Conservation (phyloP, 2,329 filamentous ascomycete species). For the Colletotrichum tropicicola region DNA sequence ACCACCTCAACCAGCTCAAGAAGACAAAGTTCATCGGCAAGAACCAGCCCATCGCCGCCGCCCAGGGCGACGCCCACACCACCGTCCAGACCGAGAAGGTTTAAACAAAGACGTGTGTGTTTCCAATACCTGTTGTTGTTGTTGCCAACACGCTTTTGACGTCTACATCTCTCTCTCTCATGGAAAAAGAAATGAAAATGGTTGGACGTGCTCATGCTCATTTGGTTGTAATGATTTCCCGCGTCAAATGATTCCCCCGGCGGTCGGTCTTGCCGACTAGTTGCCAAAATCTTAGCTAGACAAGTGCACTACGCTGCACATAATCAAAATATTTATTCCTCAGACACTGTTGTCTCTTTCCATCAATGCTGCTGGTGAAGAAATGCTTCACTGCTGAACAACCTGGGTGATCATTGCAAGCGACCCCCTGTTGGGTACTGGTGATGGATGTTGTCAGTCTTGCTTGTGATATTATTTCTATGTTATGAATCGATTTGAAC, state of each 20-base stretch:
- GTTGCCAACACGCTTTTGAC: background rate
- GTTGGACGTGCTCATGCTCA: background rate
- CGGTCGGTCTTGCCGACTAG: constrained; percentile 6
- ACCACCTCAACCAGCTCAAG: constrained; percentile 71
- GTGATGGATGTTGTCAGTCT: no score
- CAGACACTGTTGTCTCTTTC: background rate
- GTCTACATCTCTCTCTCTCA: background rate
- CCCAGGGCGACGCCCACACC: background rate
- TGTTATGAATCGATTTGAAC: no score
- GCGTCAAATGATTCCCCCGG: constrained; percentile 31
- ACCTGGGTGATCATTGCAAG: no score
- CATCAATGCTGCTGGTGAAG: no score
- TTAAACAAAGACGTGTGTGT: background rate
- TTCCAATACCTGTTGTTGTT: background rate
- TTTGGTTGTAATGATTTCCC: constrained; percentile 28
- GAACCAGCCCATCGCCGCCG: constrained; percentile 44
- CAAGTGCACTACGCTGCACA: constrained; percentile 11
- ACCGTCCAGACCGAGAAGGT: constrained; percentile 19
- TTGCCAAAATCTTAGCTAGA: constrained; percentile 19
- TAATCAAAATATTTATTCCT: constrained; percentile 9
- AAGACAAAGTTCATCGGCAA: constrained; percentile 52
- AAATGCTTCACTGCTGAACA: no score
- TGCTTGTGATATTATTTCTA: no score
- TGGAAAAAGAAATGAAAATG: no score
- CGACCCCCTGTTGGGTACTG: no score